phyloP scores from a whole-genome alignment of 176 grass and related monocot genomes.

The Stipa capillata region DNA sequence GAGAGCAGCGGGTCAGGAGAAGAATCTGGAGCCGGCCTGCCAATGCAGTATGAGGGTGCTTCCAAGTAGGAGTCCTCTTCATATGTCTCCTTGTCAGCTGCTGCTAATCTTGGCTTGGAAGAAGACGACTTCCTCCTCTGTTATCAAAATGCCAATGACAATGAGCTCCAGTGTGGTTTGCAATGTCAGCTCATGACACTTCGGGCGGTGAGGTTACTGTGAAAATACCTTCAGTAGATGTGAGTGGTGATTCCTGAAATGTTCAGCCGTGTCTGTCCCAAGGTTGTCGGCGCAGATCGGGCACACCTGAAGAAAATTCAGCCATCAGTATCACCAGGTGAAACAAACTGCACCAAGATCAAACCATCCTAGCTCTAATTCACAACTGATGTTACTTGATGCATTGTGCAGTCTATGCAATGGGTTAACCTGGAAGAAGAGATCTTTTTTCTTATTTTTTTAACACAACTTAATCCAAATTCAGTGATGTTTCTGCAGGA shows the following conservation, averaged over 20 bases:
- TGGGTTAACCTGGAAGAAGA: not conserved
- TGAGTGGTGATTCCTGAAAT: conserved; percentile 46
- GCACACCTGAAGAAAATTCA: conserved; percentile 36
- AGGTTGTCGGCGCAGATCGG: conserved; percentile 54
- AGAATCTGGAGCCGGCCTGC: not conserved
- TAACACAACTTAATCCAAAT: not conserved
- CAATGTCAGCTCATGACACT: not conserved
- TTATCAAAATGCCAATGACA: not conserved
- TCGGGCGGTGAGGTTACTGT: not conserved
- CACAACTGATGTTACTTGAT: not conserved
- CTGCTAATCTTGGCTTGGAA: conserved; percentile 16
- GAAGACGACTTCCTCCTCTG: conserved; percentile 56
- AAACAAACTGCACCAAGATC: not conserved
- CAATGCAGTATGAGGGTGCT: not conserved
- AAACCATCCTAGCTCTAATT: not conserved
- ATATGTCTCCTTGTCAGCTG: conserved; percentile 6
- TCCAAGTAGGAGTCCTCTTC: conserved; percentile 30
- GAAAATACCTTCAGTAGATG: conserved; percentile 32
- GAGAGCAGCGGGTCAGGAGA: conserved; percentile 45
- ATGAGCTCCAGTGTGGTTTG: not conserved
- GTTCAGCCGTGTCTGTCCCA: conserved; percentile 27
- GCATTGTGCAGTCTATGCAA: not conserved
- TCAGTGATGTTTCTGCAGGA: not conserved
- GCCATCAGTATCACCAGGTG: not conserved
- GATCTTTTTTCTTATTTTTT: not conserved